Evolutionary conservation across 2,329 filamentous ascomycete genomes (phyloP), one percentile per base, ranked within the genome.

Genomic region (Sclerotinia sclerotiorum): DNA sequence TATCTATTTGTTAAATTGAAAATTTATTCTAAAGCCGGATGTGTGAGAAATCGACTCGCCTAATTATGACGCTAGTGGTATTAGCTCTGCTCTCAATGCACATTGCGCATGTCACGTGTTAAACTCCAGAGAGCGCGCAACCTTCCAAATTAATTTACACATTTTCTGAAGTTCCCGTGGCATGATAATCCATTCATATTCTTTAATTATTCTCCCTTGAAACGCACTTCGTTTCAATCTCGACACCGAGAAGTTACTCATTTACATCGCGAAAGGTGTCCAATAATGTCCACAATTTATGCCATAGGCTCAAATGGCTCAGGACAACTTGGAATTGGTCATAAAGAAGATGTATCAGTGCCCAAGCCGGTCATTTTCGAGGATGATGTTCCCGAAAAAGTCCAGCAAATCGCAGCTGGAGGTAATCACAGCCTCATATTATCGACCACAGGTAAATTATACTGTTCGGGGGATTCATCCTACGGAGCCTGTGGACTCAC

Each of bases 391-490:
- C 77, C 80, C 19, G 75, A 77, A 35, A 71, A 78, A 21, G 77
- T 84, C 67, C 73, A 76, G 64, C 72, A 75, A 65, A 69, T 77
- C 10, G 72, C 61, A 68, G 84, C 92, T 10, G 94, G 94, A 5
- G 94, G 94, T 1, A 97, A 97, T 76, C 94, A 97, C 78, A 96
- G 93, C 0, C 80, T 97, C 5, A 77, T 97, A 13, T 81, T 93
- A 15, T 86, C 85, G 13, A 86, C 85, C n/a, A 76, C 81, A 5
- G 89, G 89, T 0, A 73, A 80, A 1, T 80, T 94, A 0, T 90
- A 87, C 75, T 88, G 86, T 74, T 84, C 87, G 57, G 93, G 93
- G 0, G 85, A 89, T 69, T 82, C 80, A 10, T 76, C 80, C 2
- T 82, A 77, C 15, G 86, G 87, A 17, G 85, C 86, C 2, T 88